phyloP scores from a whole-genome alignment of 306 rosid species.

The Gastrolobium villosum region DNA sequence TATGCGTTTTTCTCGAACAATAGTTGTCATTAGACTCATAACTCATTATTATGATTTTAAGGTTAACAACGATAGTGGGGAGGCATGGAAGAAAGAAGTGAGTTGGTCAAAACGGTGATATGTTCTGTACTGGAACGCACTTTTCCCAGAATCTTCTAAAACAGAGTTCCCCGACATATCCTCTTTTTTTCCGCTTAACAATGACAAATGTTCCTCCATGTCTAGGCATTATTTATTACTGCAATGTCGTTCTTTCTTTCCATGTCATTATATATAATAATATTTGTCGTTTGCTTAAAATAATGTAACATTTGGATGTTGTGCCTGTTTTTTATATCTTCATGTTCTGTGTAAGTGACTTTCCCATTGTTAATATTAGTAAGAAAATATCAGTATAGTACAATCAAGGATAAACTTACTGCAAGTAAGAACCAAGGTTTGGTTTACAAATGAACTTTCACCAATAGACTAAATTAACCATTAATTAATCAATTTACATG shows the following conservation, averaged over 20 bases:
- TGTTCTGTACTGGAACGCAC: slow-evolving; percentile 14
- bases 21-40: neutral
- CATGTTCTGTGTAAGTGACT: neutral
- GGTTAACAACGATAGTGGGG: slow-evolving; percentile 15
- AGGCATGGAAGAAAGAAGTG: neutral
- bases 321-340: neutral
- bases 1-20: neutral
- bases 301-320: neutral
- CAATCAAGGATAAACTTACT: no score
- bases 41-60: neutral
- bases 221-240: neutral
- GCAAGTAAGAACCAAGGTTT: no score
- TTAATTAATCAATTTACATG: no score
- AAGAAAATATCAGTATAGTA: no score
- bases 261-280: neutral
- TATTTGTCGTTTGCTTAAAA: neutral
- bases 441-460: no score
- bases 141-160: slow-evolving; percentile 30
- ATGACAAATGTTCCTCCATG: slow-evolving; percentile 8
- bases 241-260: neutral
- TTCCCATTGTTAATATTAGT: neutral
- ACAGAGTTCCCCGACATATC: slow-evolving; percentile 37
- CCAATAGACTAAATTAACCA: no score
- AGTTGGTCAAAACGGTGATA: slow-evolving; percentile 28
- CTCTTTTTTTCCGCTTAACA: slow-evolving; percentile 39